Conservation (phyloP, 768 basidiomycete genomes). For the Tylopilus plumbeoviolaceoides region DNA sequence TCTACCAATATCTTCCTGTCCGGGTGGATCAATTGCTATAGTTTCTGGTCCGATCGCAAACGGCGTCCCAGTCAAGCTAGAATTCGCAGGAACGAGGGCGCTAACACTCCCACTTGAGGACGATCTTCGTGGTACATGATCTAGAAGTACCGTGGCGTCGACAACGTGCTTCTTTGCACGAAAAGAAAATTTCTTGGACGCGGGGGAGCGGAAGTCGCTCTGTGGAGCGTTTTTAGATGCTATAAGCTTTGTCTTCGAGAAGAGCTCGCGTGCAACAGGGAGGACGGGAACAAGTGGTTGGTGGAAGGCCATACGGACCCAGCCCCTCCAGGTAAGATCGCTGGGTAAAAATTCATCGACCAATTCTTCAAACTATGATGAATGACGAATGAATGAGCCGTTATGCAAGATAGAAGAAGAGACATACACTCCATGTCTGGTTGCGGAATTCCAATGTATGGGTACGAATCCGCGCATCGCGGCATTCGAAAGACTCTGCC, state of each 20-base stretch:
- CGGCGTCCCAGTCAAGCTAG: conserved; percentile 27
- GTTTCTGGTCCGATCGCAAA: conserved; percentile 42
- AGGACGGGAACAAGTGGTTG: conserved; percentile 75
- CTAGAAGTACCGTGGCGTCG: conserved; percentile 14
- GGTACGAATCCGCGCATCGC: conserved; percentile 74
- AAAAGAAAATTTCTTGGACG: conserved; percentile 19
- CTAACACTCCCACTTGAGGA: conserved; percentile 17
- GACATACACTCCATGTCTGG: conserved; percentile 75
- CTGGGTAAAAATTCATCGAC: conserved; percentile 78
- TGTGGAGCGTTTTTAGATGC: conserved; percentile 35
- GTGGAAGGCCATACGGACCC: conserved; percentile 81
- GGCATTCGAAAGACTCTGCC: conserved; percentile 80
- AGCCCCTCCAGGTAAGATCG: conserved; percentile 73
- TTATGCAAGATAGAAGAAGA: conserved; percentile 1
- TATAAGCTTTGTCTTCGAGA: conserved; percentile 74
- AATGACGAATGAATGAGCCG: conserved; percentile 1
- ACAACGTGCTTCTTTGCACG: conserved; percentile 18
- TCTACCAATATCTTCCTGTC: conserved; percentile 11
- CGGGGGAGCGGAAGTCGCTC: conserved; percentile 24
- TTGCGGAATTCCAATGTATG: conserved; percentile 79
- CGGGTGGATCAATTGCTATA: conserved; percentile 18
- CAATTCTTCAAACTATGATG: conserved; percentile 68
- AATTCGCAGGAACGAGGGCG: background rate
- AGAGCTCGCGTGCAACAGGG: conserved; percentile 72
- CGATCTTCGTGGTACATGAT: conserved; percentile 13